These are phyloP conservation scores for Backusella australiensis DNA, from an alignment of 192 early-diverging fungal genomes.

Conservation along the genomic window DNA sequence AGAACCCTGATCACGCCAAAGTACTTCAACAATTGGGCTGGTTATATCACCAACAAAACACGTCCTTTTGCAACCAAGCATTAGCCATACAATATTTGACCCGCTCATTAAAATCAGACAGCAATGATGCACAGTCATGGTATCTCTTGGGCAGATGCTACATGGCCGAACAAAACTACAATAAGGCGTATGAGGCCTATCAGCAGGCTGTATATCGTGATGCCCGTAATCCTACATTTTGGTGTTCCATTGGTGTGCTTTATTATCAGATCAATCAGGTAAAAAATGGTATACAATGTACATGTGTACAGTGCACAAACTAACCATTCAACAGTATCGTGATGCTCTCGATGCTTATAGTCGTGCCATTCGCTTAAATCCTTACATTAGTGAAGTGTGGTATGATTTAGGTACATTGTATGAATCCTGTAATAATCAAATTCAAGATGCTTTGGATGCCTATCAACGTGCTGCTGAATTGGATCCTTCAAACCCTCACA, in stretches of 20 bases:
- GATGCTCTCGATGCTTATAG: conserved; percentile 97
- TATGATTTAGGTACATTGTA: conserved; percentile 95
- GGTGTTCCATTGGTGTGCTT: conserved; percentile 98
- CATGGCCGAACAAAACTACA: conserved; percentile 93
- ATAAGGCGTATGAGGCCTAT: conserved; percentile 95
- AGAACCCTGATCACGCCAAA: conserved; percentile 91
- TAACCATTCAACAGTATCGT: conserved; percentile 55
- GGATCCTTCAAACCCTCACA: conserved; percentile 73
- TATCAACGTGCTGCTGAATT: conserved; percentile 91
- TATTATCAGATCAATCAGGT: conserved; percentile 94
- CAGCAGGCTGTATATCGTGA: conserved; percentile 96
- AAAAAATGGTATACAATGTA: not conserved
- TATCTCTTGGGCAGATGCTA: conserved; percentile 94
- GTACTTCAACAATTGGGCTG: conserved; percentile 95
- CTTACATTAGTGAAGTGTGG: conserved; percentile 96
- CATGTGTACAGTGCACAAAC: not conserved
- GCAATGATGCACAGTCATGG: conserved; percentile 90
- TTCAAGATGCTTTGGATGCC: conserved; percentile 94
- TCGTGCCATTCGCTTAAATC: conserved; percentile 89
- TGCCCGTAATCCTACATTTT: conserved; percentile 91
- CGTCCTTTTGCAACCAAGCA: conserved; percentile 81
- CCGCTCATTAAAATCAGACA: conserved; percentile 81
- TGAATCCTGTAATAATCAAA: conserved; percentile 97
- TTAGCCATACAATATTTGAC: conserved; percentile 81
- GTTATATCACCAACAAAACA: conserved; percentile 87